Evolutionary conservation across 176 grass and related monocot species (phyloP).

Genomic region (Aegilops umbellulata): DNA sequence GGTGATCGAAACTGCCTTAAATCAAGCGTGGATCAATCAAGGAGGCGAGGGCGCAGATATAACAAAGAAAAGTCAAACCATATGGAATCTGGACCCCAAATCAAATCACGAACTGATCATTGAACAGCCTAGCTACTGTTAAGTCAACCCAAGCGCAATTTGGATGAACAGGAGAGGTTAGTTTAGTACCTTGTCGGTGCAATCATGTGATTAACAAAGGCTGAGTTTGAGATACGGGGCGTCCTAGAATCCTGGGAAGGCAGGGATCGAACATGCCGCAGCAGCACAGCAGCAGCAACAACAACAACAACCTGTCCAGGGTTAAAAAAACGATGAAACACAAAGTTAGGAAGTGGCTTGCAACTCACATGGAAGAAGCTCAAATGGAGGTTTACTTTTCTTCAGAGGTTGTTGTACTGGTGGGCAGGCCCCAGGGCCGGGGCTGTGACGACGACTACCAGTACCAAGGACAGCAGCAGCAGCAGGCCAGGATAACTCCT

Average conservation of each 20-base stretch:
- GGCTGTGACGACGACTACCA: constrained; percentile 24
- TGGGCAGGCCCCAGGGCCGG: constrained; percentile 35
- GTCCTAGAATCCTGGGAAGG: constrained; percentile 49
- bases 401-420: background rate
- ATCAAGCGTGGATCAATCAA: constrained; percentile 13
- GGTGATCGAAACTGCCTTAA: background rate
- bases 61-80: constrained; percentile 19
- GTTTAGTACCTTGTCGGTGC: constrained; percentile 50
- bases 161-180: constrained; percentile 20
- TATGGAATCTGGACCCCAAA: constrained; percentile 9
- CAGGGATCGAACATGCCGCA: constrained; percentile 39
- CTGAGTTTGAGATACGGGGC: constrained; percentile 31
- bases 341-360: constrained; percentile 2
- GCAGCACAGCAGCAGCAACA: background rate
- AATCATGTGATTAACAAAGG: constrained; percentile 26
- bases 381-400: constrained; percentile 40
- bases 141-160: constrained; percentile 39
- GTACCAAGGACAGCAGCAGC: background rate
- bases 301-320: constrained; percentile 29
- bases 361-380: constrained; percentile 45
- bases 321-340: constrained; percentile 16
- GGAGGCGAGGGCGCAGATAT: background rate
- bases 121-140: constrained; percentile 6
- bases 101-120: constrained; percentile 36
- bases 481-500: constrained; percentile 40